Evolutionary conservation across 345 rosid species (phyloP).

Genomic region (Kernera saxatilis): DNA sequence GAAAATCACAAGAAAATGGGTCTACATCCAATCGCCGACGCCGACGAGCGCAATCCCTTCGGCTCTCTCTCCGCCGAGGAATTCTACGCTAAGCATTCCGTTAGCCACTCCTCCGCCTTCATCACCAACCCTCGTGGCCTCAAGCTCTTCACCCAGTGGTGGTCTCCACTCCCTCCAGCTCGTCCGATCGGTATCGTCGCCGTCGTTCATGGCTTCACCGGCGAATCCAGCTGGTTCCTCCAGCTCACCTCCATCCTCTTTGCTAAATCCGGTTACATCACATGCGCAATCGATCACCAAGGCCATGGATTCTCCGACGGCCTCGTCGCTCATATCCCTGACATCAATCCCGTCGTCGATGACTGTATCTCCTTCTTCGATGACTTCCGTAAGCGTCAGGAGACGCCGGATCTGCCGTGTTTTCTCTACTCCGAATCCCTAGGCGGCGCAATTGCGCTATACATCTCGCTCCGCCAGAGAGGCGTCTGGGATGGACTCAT

Average conservation of each 20-base stretch:
- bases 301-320: constrained; percentile 98
- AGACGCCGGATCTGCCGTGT: constrained; percentile 51
- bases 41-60: constrained; percentile 62
- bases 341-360: constrained; percentile 70
- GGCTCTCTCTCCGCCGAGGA: constrained; percentile 62
- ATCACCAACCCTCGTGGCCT: constrained; percentile 80
- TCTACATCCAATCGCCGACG: constrained; percentile 67
- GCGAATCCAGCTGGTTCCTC: constrained; percentile 77
- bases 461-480: constrained; percentile 63
- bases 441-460: constrained; percentile 88
- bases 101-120: constrained; percentile 66
- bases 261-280: constrained; percentile 69
- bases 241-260: constrained; percentile 74
- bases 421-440: constrained; percentile 85
- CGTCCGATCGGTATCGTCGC: constrained; percentile 51
- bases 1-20: constrained; percentile 26
- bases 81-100: constrained; percentile 75
- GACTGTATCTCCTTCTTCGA: constrained; percentile 73
- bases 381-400: constrained; percentile 47
- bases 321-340: constrained; percentile 67
- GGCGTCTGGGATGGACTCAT: constrained; percentile 77
- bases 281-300: constrained; percentile 92
- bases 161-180: constrained; percentile 68
- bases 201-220: constrained; percentile 91
- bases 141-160: constrained; percentile 82